A percentile compares a stretch with the other conserved stretches of the same genome.
Conservation (phyloP, 2,329 filamentous ascomycete genomes). For the Aspergillus jensenii region DNA sequence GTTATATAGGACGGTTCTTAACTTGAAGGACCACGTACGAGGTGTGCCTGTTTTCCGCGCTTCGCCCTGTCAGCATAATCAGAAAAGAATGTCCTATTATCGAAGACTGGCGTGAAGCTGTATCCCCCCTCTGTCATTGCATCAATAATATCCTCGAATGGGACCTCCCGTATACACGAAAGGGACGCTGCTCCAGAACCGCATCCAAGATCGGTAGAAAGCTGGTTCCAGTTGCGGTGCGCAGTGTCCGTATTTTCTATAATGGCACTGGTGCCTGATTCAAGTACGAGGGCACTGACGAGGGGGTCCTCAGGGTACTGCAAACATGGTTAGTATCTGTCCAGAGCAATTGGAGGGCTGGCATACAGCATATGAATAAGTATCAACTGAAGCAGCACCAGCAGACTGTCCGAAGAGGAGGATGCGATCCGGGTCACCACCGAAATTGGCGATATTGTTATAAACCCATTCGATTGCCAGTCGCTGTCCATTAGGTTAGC, state of each 20-base stretch:
- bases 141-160: background rate
- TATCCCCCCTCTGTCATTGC: background rate
- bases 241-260: background rate
- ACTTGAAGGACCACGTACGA: background rate
- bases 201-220: background rate
- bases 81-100: slow-evolving; percentile 4
- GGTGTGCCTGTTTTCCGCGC: background rate
- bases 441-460: slow-evolving; percentile 11
- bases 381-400: slow-evolving; percentile 5
- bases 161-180: background rate
- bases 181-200: background rate
- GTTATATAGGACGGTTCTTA: background rate
- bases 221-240: background rate
- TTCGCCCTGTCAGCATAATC: background rate
- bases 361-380: slow-evolving; percentile 4
- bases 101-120: slow-evolving; percentile 2
- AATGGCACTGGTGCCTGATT: background rate
- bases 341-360: background rate
- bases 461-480: slow-evolving; percentile 9
- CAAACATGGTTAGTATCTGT: background rate
- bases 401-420: slow-evolving; percentile 12
- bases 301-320: background rate
- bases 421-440: slow-evolving; percentile 7
- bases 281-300: background rate
- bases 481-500: background rate